Evolutionary conservation across 208 protist genomes (phyloP), one percentile per base, ranked within the genome.

Genomic region (Trypanosoma avium): DNA sequence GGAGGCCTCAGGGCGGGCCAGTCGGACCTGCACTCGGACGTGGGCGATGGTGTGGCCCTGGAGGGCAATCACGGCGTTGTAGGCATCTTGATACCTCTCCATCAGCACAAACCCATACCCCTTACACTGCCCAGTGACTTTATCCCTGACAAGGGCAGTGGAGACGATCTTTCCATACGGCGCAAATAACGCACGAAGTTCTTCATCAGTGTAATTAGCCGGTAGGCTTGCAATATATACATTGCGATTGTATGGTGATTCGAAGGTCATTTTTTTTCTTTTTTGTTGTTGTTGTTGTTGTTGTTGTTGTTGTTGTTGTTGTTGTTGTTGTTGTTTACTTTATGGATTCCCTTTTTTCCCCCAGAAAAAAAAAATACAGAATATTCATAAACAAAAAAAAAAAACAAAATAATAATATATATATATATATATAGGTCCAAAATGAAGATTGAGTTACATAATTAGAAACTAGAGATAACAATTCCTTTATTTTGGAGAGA

Each of bases 51-150:
- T 54, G 61, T 73, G 57, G 32, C 87, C 87, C 35, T 86, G 70
- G 17, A 90, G 66, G 21, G 87, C 81, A 36, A 78, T 72, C 59
- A 74, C 73, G 3, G 87, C 87, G 33, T 69, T 67, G 58, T 60
- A 65, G 6, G 60, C 53, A 49, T 84, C 64, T 61, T 81, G 75
- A 62, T 77, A 86, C 45, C 57, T 69, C 50, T 86, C 70, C 53
- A 92, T 93, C 54, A 89, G 75, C 12, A 95, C 89, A 61, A 95
- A 95, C 32, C 83, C 87, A 64, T 93, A 90, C 2, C 87, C 87
- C 47, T 88, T 88, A 75, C 80, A 93, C 15, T 60, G 68, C 32
- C 73, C 61, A 7, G 74, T 84, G 32, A 68, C 73, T 32, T 86
- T 86, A 65, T 79, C 67, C 56, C 78, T 83, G 75, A 95, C 92